phyloP scores from a whole-genome alignment of 2,329 filamentous ascomycete genomes.

The Ophiocordyceps camponoti-leonardi region DNA sequence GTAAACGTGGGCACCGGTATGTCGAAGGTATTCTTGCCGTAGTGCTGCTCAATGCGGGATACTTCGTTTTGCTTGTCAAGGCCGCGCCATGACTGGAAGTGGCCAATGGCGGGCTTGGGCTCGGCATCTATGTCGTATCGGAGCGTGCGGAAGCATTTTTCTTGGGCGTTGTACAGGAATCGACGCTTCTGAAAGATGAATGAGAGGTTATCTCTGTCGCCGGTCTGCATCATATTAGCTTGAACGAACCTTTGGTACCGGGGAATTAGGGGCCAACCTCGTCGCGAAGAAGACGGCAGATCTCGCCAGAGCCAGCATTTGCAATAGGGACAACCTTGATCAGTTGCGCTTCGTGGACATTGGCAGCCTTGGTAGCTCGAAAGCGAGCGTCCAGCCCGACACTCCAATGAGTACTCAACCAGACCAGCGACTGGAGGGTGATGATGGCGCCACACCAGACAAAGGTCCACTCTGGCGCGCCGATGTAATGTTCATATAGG shows the following conservation, averaged over 20 bases:
- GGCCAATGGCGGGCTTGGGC: constrained; percentile 60
- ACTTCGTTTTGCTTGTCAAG: constrained; percentile 60
- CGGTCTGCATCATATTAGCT: constrained; percentile 20
- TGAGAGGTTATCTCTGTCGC: constrained; percentile 59
- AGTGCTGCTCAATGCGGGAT: constrained; percentile 70
- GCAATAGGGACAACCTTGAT: constrained; percentile 87
- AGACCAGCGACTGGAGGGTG: constrained; percentile 72
- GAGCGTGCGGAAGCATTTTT: constrained; percentile 63
- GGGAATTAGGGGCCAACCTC: constrained; percentile 28
- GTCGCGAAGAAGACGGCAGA: constrained; percentile 66
- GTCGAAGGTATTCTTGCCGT: constrained; percentile 91
- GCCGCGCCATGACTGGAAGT: constrained; percentile 68
- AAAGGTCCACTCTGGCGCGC: constrained; percentile 94
- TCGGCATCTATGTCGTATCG: constrained; percentile 71
- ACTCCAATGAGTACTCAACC: constrained; percentile 97
- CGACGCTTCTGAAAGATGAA: constrained; percentile 98
- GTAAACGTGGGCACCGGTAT: constrained; percentile 92
- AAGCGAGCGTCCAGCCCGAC: constrained; percentile 72
- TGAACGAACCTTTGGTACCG: neutral
- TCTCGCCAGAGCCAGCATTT: constrained; percentile 80
- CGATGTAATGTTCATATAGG: constrained; percentile 80
- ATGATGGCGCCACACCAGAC: constrained; percentile 82
- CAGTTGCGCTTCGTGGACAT: constrained; percentile 56
- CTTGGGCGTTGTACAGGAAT: constrained; percentile 65
- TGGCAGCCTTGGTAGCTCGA: constrained; percentile 54